Evolutionary conservation across 2,329 filamentous ascomycete genomes (phyloP), one percentile per base, ranked within the genome.

Genomic region (Ceratocystis papillata): DNA sequence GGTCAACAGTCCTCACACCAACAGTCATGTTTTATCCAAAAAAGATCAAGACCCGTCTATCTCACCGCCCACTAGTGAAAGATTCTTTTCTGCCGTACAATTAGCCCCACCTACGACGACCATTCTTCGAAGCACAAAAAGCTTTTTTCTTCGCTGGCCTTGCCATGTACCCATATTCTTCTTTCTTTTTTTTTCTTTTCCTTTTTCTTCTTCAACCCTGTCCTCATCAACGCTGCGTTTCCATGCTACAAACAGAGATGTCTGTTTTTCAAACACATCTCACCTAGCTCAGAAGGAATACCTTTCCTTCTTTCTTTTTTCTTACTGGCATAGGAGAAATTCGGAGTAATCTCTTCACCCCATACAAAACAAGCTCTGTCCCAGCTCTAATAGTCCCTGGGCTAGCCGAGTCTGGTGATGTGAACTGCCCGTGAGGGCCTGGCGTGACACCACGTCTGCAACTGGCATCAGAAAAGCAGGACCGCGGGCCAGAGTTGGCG

Each of bases 191-290:
- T 28, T 55, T 72, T 73, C 74, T 77, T 12, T 41, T 41, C 3
- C 10, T 41, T 15, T 41, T 75, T 74, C 76, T 76, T 76, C 71
- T 69, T 70, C 75, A 88, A 86, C 85, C 86, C 84, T 87, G 85
- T 86, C 88, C 88, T 87, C 83, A 82, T 85, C 87, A 92, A 89
- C 83, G 89, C 89, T 88, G 88, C 88, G 88, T 92, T 92, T 92
- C 89, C 90, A 91, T 92, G 89, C 89, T 87, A 87, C 87, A 89
- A 83, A 84, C 83, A 79, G 82, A 89, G 80, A 80, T 71, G 70
- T 68, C 44, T 30, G 55, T 67, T 61, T 72, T 73, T 15, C 72
- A 70, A 70, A 72, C 72, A 71, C 70, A 70, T 70, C 71, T 73
- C 73, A 62, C 73, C 71, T 22, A 46, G 46, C 30, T 46, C 10